Base-by-base conservation (phyloP, 2,329 filamentous ascomycete species). In the Nemania sp. region DNA sequence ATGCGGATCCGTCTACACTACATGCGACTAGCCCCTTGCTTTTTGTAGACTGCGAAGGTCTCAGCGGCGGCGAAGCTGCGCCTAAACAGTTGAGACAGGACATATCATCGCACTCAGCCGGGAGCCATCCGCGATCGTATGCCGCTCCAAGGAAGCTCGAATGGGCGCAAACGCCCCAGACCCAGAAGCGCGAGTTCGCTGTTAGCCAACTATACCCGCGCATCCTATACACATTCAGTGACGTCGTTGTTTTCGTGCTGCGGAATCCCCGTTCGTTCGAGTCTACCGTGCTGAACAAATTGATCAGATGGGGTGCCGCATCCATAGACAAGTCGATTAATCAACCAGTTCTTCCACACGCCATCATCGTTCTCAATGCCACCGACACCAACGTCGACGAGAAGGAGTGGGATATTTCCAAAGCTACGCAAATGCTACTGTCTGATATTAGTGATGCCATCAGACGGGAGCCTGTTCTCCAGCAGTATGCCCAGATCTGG, bases 291-390 rank as follows among this genome's bases (percentile, higher is more conserved):
- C 76, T 85, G 22, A 76, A 79, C 56, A 78, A 76, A 67, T 76
- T 88, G 4, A 73, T 87, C 13, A 78, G 81, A 45, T 88, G 85
- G 86, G 85, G 84, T 15, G 79, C 80, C 2, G 81, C 84, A 13
- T 82, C 83, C 1, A 77, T 87, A 6, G 85, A 87, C 68, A 85
- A 82, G 66, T 86, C 85, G 0, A 80, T 84, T 51, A 88, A 88
- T 66, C 86, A 88, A 69, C 86, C 86, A 0, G 81, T 83, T 2
- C 79, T 88, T 2, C 86, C 86, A 2, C 84, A 87, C 71, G 85
- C 83, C 5, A 81, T 88, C 60, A 84, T 88, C 49, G 84, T 83
- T 0, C 77, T 88, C 41, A 87, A 87, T 72, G 81, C 80, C 1
- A 78, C 80, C 0, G 80, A 84, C 8, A 72, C 75, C 49, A 76